phyloP scores from a whole-genome alignment of 1,284 basidiomycete species.

The Puccinia triticina region DNA sequence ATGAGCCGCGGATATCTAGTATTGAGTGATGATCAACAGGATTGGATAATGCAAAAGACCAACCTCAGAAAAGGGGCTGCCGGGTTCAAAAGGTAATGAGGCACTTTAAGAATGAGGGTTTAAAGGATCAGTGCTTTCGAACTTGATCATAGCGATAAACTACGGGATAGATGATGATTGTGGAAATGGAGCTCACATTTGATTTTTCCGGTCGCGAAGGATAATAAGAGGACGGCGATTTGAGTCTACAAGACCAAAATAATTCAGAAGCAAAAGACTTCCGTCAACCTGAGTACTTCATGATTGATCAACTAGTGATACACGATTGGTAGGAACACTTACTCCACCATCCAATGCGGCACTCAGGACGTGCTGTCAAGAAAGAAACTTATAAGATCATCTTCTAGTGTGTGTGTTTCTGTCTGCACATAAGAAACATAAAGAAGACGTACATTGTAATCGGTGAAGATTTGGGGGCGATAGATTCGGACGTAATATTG shows the following conservation, averaged over 20 bases:
- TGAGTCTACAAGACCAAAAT: conserved; percentile 33
- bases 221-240: conserved; percentile 45
- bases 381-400: background rate
- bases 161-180: background rate
- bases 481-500: conserved; percentile 49
- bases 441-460: conserved; percentile 38
- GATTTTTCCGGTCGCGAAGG: conserved; percentile 43
- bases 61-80: conserved; percentile 44
- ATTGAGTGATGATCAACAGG: background rate
- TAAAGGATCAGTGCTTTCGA: background rate
- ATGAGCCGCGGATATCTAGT: background rate
- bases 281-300: background rate
- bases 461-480: conserved; percentile 35
- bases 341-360: conserved; percentile 52
- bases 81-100: conserved; percentile 49
- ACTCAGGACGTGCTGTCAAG: conserved; percentile 49
- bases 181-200: conserved; percentile 37
- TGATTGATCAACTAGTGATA: background rate
- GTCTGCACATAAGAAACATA: background rate
- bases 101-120: conserved; percentile 11
- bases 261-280: background rate
- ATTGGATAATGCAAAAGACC: background rate
- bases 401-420: too few species aligned
- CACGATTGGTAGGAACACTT: background rate
- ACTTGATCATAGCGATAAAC: background rate